These are phyloP conservation scores for Trichomonascaceae sp. DNA, from an alignment of 1,139 yeast species.

Conservation along the genomic window DNA sequence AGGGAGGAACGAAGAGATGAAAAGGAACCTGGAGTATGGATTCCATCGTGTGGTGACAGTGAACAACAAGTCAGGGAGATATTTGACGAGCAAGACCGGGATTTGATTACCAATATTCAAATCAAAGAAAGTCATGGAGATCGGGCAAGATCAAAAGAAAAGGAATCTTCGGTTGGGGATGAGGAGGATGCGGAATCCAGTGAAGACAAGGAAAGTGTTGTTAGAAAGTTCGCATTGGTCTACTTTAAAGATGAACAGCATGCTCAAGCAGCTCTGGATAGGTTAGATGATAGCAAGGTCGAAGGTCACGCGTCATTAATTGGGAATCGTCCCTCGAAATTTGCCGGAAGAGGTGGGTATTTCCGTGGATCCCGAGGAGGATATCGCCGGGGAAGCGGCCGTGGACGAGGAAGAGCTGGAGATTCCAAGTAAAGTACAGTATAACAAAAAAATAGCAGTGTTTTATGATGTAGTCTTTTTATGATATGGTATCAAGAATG, in stretches of 20 bases:
- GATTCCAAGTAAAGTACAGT: not conserved
- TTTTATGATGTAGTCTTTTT: not conserved
- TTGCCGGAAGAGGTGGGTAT: slow-evolving; percentile 14
- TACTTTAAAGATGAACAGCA: slow-evolving; percentile 33
- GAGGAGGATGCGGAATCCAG: not conserved
- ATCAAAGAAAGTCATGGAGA: slow-evolving; percentile 25
- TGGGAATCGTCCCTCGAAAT: slow-evolving; percentile 13
- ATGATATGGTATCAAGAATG: not conserved
- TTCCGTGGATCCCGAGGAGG: slow-evolving; percentile 6
- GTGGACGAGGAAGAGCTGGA: slow-evolving; percentile 8
- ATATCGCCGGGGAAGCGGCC: slow-evolving; percentile 12
- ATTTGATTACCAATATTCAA: slow-evolving; percentile 27
- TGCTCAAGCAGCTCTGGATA: slow-evolving; percentile 32
- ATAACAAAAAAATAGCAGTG: not conserved
- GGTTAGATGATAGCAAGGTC: slow-evolving; percentile 30
- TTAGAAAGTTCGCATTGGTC: slow-evolving; percentile 32
- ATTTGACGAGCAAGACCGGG: slow-evolving; percentile 32
- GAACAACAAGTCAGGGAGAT: slow-evolving; percentile 29
- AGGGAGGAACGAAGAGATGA: slow-evolving; percentile 7
- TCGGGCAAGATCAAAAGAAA: slow-evolving; percentile 12
- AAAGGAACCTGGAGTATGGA: slow-evolving; percentile 34
- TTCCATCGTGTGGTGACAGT: slow-evolving; percentile 31
- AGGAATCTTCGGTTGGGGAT: not conserved
- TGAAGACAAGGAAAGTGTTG: not conserved
- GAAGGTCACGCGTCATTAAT: slow-evolving; percentile 26